phyloP scores from a whole-genome alignment of 257 asterid species.

The Solanum arcanum region DNA sequence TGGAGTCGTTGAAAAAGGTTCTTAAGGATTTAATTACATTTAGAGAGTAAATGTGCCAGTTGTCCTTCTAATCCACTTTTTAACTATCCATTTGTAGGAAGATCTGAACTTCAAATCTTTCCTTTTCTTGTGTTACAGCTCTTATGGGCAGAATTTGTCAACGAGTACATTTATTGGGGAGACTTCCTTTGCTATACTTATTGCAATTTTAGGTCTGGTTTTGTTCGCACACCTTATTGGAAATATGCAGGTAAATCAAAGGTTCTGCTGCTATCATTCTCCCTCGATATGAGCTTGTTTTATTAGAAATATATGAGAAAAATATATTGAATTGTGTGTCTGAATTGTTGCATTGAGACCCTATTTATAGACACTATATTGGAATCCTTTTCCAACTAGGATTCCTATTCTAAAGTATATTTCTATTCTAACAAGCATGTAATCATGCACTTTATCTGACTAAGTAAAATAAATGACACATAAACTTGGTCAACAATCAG shows the following conservation, averaged over 20 bases:
- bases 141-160: conserved; percentile 83
- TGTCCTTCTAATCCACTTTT: not conserved
- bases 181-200: conserved; percentile 74
- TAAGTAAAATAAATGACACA: not conserved
- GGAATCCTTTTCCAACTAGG: too few species aligned
- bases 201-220: conserved; percentile 82
- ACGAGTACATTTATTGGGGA: conserved; percentile 85
- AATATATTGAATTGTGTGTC: too few species aligned
- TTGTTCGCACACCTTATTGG: conserved; percentile 89
- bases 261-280: not conserved
- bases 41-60: not conserved
- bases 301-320: too few species aligned
- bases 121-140: conserved; percentile 34
- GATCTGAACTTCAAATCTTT: not conserved
- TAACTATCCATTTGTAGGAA: not conserved
- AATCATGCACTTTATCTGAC: not conserved
- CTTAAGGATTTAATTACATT: not conserved
- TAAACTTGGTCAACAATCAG: not conserved
- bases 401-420: too few species aligned
- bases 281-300: not conserved
- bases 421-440: not conserved
- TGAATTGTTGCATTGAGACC: too few species aligned
- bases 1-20: not conserved
- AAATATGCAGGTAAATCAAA: conserved; percentile 75
- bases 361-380: too few species aligned